Evolutionary conservation across 257 asterid genomes (phyloP).

Genomic region (Mitragyna speciosa): DNA sequence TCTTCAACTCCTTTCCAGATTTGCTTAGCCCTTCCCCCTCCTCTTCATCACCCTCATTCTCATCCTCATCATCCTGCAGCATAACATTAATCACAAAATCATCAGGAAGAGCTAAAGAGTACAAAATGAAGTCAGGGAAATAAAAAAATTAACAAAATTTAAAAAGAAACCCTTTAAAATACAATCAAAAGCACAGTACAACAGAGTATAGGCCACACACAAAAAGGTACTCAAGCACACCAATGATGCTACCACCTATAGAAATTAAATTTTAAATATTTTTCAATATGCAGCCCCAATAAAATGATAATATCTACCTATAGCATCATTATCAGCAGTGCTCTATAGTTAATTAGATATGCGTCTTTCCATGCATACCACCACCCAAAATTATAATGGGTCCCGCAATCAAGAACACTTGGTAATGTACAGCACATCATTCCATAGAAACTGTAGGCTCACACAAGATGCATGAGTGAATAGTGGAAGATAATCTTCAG

Average conservation of each 20-base stretch:
- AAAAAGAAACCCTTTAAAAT: background rate
- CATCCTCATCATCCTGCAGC: conserved; percentile 90
- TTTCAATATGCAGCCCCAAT: background rate
- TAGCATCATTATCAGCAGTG: background rate
- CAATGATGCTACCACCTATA: background rate
- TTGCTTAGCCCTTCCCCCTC: conserved; percentile 83
- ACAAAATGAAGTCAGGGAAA: background rate
- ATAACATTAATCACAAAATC: conserved; percentile 4
- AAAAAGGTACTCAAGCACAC: background rate
- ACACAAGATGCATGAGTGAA: background rate
- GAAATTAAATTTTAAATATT: background rate
- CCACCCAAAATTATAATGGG: background rate
- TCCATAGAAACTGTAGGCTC: background rate
- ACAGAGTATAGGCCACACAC: background rate
- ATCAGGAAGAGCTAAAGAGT: background rate
- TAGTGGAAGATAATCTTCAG: background rate
- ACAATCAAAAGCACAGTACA: background rate
- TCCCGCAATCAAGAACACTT: background rate
- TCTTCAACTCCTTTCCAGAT: conserved; percentile 97
- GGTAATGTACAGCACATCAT: background rate
- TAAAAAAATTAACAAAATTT: background rate
- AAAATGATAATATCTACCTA: no score
- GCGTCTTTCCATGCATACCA: background rate
- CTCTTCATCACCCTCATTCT: conserved; percentile 77
- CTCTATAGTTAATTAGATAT: background rate